These are phyloP conservation scores for Rhipidocladum racemiflorum DNA, from an alignment of 176 grass and related monocot genomes.

Conservation along the genomic window DNA sequence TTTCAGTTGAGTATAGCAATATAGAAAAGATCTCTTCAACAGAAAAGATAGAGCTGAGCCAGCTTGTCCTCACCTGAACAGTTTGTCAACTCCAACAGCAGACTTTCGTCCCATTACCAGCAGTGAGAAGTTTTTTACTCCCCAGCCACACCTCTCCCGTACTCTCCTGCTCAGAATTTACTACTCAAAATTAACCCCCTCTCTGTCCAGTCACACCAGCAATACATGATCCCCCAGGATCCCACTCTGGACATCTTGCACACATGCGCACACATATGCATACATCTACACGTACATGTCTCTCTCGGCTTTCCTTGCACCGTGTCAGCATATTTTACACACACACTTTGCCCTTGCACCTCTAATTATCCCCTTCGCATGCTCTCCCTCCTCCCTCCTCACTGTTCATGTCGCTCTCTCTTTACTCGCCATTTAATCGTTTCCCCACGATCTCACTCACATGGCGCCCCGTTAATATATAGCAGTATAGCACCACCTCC, in stretches of 20 bases:
- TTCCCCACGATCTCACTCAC: constrained; percentile 40
- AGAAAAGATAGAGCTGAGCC: not conserved
- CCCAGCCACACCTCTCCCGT: not conserved
- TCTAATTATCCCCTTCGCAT: constrained; percentile 59
- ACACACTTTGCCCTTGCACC: not conserved
- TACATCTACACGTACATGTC: not conserved
- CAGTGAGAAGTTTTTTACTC: not conserved
- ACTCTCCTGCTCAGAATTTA: constrained; percentile 13
- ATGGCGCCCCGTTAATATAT: constrained; percentile 49
- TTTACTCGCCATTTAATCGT: constrained; percentile 47
- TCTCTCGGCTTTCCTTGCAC: not conserved
- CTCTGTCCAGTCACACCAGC: constrained; percentile 34
- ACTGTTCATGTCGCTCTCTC: constrained; percentile 35
- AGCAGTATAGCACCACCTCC: constrained; percentile 36
- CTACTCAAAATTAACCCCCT: constrained; percentile 13
- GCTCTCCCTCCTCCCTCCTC: not conserved
- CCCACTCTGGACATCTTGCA: constrained; percentile 25
- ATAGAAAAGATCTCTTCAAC: not conserved
- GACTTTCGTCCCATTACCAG: not conserved
- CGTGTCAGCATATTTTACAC: constrained; percentile 10
- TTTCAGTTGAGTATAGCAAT: not conserved
- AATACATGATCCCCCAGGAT: constrained; percentile 26
- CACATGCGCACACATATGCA: not conserved
- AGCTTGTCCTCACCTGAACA: constrained; percentile 48
- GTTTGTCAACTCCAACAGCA: constrained; percentile 36